Conservation (phyloP, 306 rosid genomes). For the Pterocarpus macrocarpus region DNA sequence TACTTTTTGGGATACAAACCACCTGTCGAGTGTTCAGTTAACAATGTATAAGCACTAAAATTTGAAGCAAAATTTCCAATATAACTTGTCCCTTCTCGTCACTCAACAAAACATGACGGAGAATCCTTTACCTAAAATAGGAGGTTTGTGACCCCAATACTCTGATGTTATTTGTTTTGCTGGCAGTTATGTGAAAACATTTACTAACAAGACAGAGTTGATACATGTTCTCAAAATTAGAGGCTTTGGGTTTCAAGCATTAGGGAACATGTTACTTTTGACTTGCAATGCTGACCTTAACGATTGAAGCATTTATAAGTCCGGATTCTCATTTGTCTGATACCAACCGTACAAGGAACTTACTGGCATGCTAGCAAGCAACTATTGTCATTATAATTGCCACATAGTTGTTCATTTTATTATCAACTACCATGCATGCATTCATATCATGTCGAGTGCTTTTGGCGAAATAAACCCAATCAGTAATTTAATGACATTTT, state of each 20-base stretch:
- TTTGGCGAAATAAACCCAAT: no score
- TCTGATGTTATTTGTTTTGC: background rate
- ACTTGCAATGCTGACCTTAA: constrained; percentile 1
- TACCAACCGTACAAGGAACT: background rate
- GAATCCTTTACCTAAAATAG: no score
- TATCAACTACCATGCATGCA: background rate
- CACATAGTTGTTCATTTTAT: no score
- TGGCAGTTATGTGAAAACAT: background rate
- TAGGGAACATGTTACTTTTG: background rate
- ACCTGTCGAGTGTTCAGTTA: no score
- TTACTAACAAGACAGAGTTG: background rate
- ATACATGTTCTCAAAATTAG: background rate
- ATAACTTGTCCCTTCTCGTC: no score
- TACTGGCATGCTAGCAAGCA: background rate
- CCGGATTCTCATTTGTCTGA: background rate
- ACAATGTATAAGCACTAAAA: no score
- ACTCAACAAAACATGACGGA: no score
- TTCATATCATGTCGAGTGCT: background rate
- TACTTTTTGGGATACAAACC: no score
- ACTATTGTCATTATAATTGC: background rate
- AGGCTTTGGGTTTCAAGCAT: background rate
- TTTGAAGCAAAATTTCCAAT: no score
- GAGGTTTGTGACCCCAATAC: background rate
- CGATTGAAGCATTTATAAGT: constrained; percentile 11
- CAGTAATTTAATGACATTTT: no score